These are phyloP conservation scores for Dictyophora rubrovolvata DNA, from an alignment of 768 basidiomycete species.

Conservation along the genomic window DNA sequence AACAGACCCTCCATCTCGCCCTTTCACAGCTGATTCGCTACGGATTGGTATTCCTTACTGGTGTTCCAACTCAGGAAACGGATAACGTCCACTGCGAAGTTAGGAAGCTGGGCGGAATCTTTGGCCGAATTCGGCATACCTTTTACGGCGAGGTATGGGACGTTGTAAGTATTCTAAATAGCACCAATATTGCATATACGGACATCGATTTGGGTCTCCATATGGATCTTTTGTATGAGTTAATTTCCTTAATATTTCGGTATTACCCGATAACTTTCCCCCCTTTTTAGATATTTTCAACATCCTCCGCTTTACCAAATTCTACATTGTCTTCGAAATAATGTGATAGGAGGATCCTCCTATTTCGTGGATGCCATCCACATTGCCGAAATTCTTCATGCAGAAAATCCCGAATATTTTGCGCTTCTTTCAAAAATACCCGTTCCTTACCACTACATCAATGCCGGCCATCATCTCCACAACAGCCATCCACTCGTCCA, in stretches of 20 bases:
- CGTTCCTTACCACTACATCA: conserved; percentile 87
- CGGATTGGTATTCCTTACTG: conserved; percentile 64
- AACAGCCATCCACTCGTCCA: conserved; percentile 67
- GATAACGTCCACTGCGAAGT: conserved; percentile 56
- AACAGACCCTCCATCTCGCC: conserved; percentile 39
- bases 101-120: conserved; percentile 47
- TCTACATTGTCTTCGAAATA: conserved; percentile 82
- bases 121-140: conserved; percentile 73
- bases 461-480: conserved; percentile 78
- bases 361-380: conserved; percentile 77
- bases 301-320: conserved; percentile 88
- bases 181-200: conserved; percentile 92
- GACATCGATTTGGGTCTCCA: conserved; percentile 81
- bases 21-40: conserved; percentile 62
- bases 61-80: conserved; percentile 57
- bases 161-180: conserved; percentile 63
- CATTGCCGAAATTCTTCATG: conserved; percentile 46
- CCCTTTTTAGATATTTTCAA: conserved; percentile 64
- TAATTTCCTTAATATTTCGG: not conserved
- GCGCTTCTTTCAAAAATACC: conserved; percentile 45
- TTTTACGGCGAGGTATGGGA: conserved; percentile 91
- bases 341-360: conserved; percentile 73
- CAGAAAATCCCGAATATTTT: conserved; percentile 41
- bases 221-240: conserved; percentile 81
- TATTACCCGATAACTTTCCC: not conserved